Conservation (phyloP, 164 flowering plant genomes). For the Platanus orientalis region DNA sequence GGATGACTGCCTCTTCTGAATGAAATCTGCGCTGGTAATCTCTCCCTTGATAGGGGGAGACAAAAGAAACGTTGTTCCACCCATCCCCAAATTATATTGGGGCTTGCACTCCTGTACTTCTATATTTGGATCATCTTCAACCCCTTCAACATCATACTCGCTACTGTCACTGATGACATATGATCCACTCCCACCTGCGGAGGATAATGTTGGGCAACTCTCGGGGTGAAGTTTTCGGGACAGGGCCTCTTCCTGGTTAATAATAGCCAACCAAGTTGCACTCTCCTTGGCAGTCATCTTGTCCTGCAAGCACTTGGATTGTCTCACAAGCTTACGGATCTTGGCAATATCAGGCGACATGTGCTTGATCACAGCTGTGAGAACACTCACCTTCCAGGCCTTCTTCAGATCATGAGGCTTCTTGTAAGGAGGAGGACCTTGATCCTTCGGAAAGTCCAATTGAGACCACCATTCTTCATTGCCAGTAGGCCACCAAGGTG, state of each 20-base stretch:
- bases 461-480: conserved; percentile 70
- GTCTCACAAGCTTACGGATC: conserved; percentile 64
- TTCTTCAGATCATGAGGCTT: conserved; percentile 79
- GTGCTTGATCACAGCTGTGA: conserved; percentile 71
- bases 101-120: conserved; percentile 35
- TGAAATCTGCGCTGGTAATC: conserved; percentile 19
- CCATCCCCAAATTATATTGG: conserved; percentile 22
- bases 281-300: conserved; percentile 77
- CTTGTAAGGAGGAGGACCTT: conserved; percentile 65
- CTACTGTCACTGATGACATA: conserved; percentile 20
- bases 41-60: conserved; percentile 35
- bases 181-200: conserved; percentile 30
- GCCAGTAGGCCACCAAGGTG: conserved; percentile 83
- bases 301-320: conserved; percentile 70
- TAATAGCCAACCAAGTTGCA: conserved; percentile 57
- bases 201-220: conserved; percentile 30
- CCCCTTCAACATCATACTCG: conserved; percentile 48
- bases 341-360: conserved; percentile 65
- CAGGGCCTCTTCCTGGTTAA: conserved; percentile 52
- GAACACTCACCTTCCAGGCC: conserved; percentile 67
- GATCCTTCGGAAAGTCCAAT: conserved; percentile 47
- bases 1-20: conserved; percentile 38
- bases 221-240: conserved; percentile 45
- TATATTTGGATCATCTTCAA: conserved; percentile 26
- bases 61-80: conserved; percentile 6